Evolutionary conservation across 495 filamentous ascomycete species (phyloP).

Genomic region (Lasiosphaeria miniovina): DNA sequence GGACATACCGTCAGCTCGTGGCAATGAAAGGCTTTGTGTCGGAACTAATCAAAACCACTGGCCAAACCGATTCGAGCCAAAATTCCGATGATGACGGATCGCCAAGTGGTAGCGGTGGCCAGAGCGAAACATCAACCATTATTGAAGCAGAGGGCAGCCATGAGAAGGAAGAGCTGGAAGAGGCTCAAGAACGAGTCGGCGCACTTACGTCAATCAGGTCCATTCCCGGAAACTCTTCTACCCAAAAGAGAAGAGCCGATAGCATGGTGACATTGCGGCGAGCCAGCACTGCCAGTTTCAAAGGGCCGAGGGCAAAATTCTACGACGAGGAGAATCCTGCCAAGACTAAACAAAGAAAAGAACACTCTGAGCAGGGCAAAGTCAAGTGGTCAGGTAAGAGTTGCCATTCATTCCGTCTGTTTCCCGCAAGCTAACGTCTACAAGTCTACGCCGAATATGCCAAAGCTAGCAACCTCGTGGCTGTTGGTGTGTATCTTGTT

Average conservation of each 20-base stretch:
- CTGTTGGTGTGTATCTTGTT: slow-evolving; percentile 76
- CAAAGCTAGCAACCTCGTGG: slow-evolving; percentile 84
- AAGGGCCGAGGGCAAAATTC: slow-evolving; percentile 75
- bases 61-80: slow-evolving; percentile 46
- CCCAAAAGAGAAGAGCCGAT: slow-evolving; percentile 53
- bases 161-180: slow-evolving; percentile 63
- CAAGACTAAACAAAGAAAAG: slow-evolving; percentile 82
- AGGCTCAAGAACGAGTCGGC: slow-evolving; percentile 64
- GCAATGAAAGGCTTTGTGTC: slow-evolving; percentile 91
- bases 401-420: slow-evolving; percentile 20
- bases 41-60: slow-evolving; percentile 76
- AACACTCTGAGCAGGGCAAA: slow-evolving; percentile 87
- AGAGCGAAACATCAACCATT: slow-evolving; percentile 58
- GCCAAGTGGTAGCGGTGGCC: slow-evolving; percentile 41
- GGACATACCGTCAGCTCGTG: slow-evolving; percentile 84
- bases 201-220: slow-evolving; percentile 70
- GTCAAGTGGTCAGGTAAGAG: slow-evolving; percentile 78
- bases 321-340: slow-evolving; percentile 71
- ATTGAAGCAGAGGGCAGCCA: slow-evolving; percentile 48
- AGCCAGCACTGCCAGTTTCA: slow-evolving; percentile 89
- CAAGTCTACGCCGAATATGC: slow-evolving; percentile 81
- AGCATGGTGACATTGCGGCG: slow-evolving; percentile 79
- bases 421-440: not conserved
- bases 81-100: slow-evolving; percentile 25
- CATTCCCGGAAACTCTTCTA: slow-evolving; percentile 36